Evolutionary conservation across 805 yeast genomes (phyloP).

Genomic region (Kuraishia hungarica): DNA sequence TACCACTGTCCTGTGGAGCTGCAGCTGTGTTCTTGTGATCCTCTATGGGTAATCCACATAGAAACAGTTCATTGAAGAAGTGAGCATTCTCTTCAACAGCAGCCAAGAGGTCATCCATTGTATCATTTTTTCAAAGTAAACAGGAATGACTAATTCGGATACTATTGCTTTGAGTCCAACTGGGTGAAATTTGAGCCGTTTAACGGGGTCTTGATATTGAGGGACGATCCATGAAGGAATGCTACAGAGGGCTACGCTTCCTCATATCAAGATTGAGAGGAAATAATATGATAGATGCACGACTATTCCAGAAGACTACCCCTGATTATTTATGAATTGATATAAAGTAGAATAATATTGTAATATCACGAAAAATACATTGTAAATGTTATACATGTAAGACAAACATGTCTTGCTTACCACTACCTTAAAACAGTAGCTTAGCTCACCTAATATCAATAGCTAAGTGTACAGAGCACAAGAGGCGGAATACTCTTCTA

Average conservation of each 20-base stretch:
- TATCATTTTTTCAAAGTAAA: background rate
- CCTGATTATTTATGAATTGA: too few species aligned
- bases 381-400: background rate
- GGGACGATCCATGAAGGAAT: too few species aligned
- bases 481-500: conserved; percentile 8
- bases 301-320: too few species aligned
- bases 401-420: too few species aligned
- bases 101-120: background rate
- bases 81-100: background rate
- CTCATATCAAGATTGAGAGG: background rate
- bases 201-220: too few species aligned
- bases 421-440: too few species aligned
- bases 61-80: background rate
- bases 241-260: too few species aligned
- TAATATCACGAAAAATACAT: background rate
- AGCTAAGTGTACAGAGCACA: conserved; percentile 1
- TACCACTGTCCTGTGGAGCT: too few species aligned
- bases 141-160: background rate
- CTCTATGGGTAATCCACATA: background rate
- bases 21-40: background rate
- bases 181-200: background rate
- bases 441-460: background rate
- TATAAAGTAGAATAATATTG: too few species aligned
- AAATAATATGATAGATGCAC: background rate
- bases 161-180: background rate